Percentiles rank a stretch among this genome's conserved stretches.
phyloP scores from a whole-genome alignment of 441 rosid species.

The Pelargonium citronellum region DNA sequence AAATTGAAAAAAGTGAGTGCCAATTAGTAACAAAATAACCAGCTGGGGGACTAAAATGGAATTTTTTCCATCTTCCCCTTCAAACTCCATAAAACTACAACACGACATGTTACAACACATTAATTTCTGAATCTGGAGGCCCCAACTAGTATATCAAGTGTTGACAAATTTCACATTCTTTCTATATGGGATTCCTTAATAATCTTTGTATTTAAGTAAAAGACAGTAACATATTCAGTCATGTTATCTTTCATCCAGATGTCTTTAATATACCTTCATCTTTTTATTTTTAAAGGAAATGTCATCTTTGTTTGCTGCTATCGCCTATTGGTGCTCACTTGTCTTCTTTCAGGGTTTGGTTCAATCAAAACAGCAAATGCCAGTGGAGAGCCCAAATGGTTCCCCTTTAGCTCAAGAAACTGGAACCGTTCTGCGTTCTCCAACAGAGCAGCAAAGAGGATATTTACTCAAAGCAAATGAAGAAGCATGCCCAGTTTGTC shows the following conservation, averaged over 20 bases:
- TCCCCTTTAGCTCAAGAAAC: conserved; percentile 39
- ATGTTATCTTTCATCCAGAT: not conserved
- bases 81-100: too few relatives aligned
- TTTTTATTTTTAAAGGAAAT: not conserved
- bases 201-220: too few relatives aligned
- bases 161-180: too few relatives aligned
- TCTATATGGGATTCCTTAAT: too few relatives aligned
- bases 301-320: conserved; percentile 3
- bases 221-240: too few relatives aligned
- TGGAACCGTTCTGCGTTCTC: conserved; percentile 24
- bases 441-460: conserved; percentile 36
- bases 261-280: not conserved
- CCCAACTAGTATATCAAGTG: too few relatives aligned
- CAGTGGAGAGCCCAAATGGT: conserved; percentile 37
- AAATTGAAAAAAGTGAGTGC: too few relatives aligned
- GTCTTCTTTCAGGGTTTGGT: conserved; percentile 60
- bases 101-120: too few relatives aligned
- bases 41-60: too few relatives aligned
- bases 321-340: conserved; percentile 8
- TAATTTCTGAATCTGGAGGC: too few relatives aligned
- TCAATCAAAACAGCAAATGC: conserved; percentile 50
- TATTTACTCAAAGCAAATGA: conserved; percentile 34
- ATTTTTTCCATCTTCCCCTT: too few relatives aligned
- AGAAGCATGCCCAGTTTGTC: conserved; percentile 92
- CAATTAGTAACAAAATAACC: too few relatives aligned